These are phyloP conservation scores for Plantago elongata DNA, from an alignment of 257 asterid species.

Conservation along the genomic window DNA sequence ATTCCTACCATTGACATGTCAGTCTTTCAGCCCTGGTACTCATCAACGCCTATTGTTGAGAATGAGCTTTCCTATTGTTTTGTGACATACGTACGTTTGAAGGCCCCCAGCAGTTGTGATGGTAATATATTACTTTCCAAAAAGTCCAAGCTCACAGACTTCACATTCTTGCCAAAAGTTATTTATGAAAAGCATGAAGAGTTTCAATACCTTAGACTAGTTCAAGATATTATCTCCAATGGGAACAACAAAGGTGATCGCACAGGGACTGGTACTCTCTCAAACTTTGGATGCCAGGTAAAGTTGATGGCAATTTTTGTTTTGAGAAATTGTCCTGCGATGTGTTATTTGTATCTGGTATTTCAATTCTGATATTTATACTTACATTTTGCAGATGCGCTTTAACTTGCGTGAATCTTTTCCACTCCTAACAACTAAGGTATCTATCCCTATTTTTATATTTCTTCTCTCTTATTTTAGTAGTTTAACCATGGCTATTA, in stretches of 20 bases:
- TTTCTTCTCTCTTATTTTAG: slow-evolving; percentile 1
- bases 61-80: slow-evolving; percentile 53
- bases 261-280: slow-evolving; percentile 90
- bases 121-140: slow-evolving; percentile 27
- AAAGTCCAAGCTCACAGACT: slow-evolving; percentile 38
- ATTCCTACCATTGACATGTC: slow-evolving; percentile 71
- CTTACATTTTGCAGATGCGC: slow-evolving; percentile 57
- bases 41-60: slow-evolving; percentile 63
- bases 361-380: slow-evolving; percentile 18
- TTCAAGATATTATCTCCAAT: slow-evolving; percentile 71
- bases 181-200: slow-evolving; percentile 86
- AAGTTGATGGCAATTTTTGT: slow-evolving; percentile 1
- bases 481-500: neutral
- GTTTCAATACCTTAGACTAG: slow-evolving; percentile 65
- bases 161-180: slow-evolving; percentile 63
- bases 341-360: slow-evolving; percentile 4
- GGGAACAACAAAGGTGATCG: slow-evolving; percentile 80
- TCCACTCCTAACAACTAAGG: slow-evolving; percentile 96
- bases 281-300: slow-evolving; percentile 98
- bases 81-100: slow-evolving; percentile 66
- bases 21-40: slow-evolving; percentile 80
- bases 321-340: neutral
- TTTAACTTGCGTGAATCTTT: slow-evolving; percentile 87
- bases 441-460: neutral
- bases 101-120: slow-evolving; percentile 20